Evolutionary conservation across 2,329 filamentous ascomycete species (phyloP).

Genomic region (Fonsecaea monophora): DNA sequence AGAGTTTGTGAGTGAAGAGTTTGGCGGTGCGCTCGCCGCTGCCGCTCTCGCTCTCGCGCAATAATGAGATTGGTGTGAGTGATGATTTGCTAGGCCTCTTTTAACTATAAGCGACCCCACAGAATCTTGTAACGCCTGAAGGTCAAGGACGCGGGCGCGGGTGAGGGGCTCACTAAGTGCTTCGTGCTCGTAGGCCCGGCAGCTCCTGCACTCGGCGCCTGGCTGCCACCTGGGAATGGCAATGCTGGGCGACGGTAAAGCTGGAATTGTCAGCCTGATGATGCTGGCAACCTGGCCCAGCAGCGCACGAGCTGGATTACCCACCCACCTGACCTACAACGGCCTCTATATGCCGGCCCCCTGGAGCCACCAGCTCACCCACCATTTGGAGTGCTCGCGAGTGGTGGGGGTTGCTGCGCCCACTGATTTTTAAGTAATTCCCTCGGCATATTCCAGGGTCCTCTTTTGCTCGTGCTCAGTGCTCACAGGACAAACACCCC

Average conservation of each 20-base stretch:
- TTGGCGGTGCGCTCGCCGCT: background rate
- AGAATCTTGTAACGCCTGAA: conserved; percentile 9
- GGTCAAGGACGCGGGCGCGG: conserved; percentile 5
- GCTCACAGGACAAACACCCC: too few relatives aligned
- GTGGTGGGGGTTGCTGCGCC: background rate
- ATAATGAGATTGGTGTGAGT: conserved; percentile 10
- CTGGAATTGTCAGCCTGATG: conserved; percentile 5
- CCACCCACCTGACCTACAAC: background rate
- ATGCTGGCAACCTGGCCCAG: background rate
- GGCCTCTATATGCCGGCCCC: background rate
- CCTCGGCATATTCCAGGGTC: conserved; percentile 14
- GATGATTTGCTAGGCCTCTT: conserved; percentile 17
- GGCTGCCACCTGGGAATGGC: background rate
- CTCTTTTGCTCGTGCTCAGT: background rate
- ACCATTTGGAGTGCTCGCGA: background rate
- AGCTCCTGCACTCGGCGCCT: background rate
- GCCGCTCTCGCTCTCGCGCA: background rate
- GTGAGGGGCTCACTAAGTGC: conserved; percentile 9
- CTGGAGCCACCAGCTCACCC: background rate
- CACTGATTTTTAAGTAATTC: background rate
- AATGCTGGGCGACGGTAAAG: background rate
- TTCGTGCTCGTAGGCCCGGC: background rate
- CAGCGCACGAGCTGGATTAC: too few relatives aligned
- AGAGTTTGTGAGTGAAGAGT: background rate
- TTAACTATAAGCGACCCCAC: conserved; percentile 20